Evolutionary conservation across 345 rosid species (phyloP).

Genomic region (Hibiscus syriacus): DNA sequence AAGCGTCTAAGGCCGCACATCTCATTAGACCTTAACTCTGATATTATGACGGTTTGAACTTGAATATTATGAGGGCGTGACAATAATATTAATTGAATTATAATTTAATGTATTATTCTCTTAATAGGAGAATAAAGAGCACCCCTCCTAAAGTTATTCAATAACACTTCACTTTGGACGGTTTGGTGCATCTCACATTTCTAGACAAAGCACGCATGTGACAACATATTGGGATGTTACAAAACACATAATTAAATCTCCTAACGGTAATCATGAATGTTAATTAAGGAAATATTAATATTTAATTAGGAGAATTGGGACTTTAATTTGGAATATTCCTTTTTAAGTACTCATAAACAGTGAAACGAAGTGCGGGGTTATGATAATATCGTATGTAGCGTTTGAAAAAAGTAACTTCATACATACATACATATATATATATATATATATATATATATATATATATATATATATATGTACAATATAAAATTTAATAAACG

Average conservation of each 20-base stretch:
- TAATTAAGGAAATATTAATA: not conserved
- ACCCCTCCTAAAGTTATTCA: not conserved
- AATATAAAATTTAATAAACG: no score
- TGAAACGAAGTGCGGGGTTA: not conserved
- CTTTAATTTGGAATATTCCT: not conserved
- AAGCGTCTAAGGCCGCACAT: no score
- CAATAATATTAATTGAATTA: no score
- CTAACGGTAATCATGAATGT: not conserved
- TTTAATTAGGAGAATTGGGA: not conserved
- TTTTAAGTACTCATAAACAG: not conserved
- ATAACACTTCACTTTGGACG: not conserved
- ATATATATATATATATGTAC: no score
- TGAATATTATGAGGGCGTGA: no score
- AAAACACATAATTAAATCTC: not conserved
- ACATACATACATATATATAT: no score
- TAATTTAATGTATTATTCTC: not conserved
- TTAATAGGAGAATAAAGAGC: not conserved
- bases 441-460: no score
- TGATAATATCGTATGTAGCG: not conserved
- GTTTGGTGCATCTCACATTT: not conserved
- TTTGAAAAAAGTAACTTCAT: not conserved
- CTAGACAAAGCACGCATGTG: not conserved
- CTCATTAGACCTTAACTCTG: no score
- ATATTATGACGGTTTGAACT: no score
- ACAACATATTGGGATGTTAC: not conserved